phyloP scores from a whole-genome alignment of 2,329 filamentous ascomycete species.

The Cordyceps cateniannulata region DNA sequence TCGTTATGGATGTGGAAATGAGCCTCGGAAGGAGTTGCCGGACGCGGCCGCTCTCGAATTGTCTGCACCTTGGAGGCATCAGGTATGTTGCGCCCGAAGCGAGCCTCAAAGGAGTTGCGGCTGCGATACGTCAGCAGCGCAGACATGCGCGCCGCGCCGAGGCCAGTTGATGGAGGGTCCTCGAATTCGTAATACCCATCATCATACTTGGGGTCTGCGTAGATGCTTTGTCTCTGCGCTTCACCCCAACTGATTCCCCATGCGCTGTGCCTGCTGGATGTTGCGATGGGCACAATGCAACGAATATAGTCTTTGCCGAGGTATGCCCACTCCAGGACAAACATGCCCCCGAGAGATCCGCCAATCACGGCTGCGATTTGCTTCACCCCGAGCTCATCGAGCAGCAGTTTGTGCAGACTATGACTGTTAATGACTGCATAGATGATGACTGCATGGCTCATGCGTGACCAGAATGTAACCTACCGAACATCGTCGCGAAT shows the following conservation, averaged over 20 bases:
- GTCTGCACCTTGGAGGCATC: conserved; percentile 78
- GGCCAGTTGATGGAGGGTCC: conserved; percentile 77
- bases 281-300: conserved; percentile 76
- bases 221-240: conserved; percentile 87
- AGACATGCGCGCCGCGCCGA: conserved; percentile 94
- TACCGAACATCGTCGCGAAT: conserved; percentile 93
- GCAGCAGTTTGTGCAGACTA: conserved; percentile 70
- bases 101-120: conserved; percentile 91
- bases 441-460: not conserved
- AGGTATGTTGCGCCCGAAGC: conserved; percentile 88
- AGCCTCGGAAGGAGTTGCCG: conserved; percentile 58
- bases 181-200: conserved; percentile 89
- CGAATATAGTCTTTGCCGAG: conserved; percentile 81
- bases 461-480: conserved; percentile 26
- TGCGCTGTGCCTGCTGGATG: conserved; percentile 76
- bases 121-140: conserved; percentile 93
- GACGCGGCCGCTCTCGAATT: conserved; percentile 62
- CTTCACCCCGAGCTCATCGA: conserved; percentile 73
- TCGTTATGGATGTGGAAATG: conserved; percentile 82
- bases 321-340: conserved; percentile 88
- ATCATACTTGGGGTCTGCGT: conserved; percentile 96
- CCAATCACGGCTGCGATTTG: conserved; percentile 75
- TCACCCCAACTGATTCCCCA: conserved; percentile 92
- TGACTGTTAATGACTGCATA: conserved; percentile 15
- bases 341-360: conserved; percentile 83